Evolutionary conservation across 148 eudicot species (phyloP), one percentile per base, ranked within the genome.

Genomic region (Rhododendron henanense): DNA sequence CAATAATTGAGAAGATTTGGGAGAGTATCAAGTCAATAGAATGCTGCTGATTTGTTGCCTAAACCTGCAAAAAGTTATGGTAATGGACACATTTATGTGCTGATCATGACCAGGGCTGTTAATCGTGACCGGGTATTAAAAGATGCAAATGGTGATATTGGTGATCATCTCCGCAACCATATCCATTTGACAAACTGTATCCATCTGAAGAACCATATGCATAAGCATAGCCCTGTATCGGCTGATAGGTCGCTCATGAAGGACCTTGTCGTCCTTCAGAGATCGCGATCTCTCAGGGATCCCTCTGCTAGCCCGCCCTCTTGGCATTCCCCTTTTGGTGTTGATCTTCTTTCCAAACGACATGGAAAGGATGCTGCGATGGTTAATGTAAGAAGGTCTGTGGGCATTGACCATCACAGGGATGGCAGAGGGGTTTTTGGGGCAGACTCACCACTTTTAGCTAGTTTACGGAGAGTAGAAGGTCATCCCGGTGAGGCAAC

Each of bases 171-270:
- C 37, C 94, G 93, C 19, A 94, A 93, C 86, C 99, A 97, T 84
- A 93, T 95, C 81, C 99, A 97, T 85, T 89, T 97, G 90, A 95
- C 99, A n/a, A 97, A 95, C 83, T 95, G 98, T 88, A 95, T 97
- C 81, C 99, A 97, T 90, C 90, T 97, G 92, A 97, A 97, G 89
- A 94, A 95, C 91, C 99, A 96, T 86, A 92, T 97, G 95, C 98
- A 97, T 89, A 97, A 97, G 88, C 94, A 94, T 65, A 97, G 98
- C 88, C 99, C 98, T 47, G 87, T 92, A 50, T 80, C 89, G 87
- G 84, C 93, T 41, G 96, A 95, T 88, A 88, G 90, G 90, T 92
- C 95, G 78, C 95, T 95, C 21, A 89, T 92, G 92, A 92, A 95
- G 92, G 99, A 95, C 91, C 98, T 97, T 82, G 91, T 91, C 45